Evolutionary conservation across 2,329 filamentous ascomycete genomes (phyloP).

Genomic region (Sordariomycetes sp.): DNA sequence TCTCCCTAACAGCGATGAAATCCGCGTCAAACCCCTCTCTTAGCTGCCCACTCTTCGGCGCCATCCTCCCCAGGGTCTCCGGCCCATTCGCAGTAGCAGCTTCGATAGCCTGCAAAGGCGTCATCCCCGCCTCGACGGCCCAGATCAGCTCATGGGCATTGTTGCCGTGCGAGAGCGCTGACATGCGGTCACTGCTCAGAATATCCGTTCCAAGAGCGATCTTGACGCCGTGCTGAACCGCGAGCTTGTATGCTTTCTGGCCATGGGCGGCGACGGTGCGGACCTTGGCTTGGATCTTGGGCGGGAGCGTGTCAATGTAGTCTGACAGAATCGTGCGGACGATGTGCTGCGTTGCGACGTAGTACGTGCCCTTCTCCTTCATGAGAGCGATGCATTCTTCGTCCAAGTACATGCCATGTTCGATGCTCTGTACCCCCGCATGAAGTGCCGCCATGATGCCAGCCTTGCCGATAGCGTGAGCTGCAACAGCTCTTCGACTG

Average conservation of each 20-base stretch:
- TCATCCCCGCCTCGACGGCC: slow-evolving; percentile 37
- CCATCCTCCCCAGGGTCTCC: slow-evolving; percentile 32
- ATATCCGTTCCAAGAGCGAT: slow-evolving; percentile 39
- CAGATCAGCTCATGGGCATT: slow-evolving; percentile 34
- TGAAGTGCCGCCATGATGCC: slow-evolving; percentile 34
- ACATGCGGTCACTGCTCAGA: slow-evolving; percentile 20
- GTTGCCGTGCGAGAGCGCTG: slow-evolving; percentile 24
- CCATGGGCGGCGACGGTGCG: slow-evolving; percentile 24
- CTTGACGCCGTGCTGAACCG: slow-evolving; percentile 30
- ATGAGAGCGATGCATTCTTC: slow-evolving; percentile 32
- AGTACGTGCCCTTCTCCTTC: slow-evolving; percentile 31
- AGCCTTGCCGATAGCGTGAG: slow-evolving; percentile 34
- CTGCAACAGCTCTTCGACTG: slow-evolving; percentile 27
- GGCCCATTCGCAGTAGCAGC: slow-evolving; percentile 36
- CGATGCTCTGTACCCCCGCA: slow-evolving; percentile 34
- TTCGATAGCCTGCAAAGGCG: slow-evolving; percentile 37
- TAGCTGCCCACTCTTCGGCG: slow-evolving; percentile 32
- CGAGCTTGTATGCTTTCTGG: slow-evolving; percentile 27
- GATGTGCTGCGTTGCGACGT: slow-evolving; percentile 33
- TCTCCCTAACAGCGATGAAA: slow-evolving; percentile 31
- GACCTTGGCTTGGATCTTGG: slow-evolving; percentile 25
- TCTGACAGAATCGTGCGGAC: slow-evolving; percentile 26
- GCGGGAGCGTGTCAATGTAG: slow-evolving; percentile 18
- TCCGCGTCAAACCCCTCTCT: slow-evolving; percentile 37
- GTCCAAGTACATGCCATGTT: slow-evolving; percentile 38